Base-by-base conservation (phyloP, 345 rosid species). In the Rhodamnia rubescens region DNA sequence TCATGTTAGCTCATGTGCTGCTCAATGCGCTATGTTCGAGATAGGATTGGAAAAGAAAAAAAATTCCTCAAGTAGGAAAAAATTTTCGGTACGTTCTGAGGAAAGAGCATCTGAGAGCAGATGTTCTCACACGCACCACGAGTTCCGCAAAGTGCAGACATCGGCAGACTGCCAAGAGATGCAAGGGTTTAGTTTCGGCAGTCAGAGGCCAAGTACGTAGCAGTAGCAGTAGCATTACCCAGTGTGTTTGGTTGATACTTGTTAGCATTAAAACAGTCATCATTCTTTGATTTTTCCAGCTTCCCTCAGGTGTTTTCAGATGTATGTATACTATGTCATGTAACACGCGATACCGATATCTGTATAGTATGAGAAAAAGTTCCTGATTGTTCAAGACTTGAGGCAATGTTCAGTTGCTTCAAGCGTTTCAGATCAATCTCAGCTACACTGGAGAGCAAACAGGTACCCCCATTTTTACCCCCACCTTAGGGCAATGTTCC, bases 1-100 rank as follows among this genome's bases (percentile, higher is more conserved):
- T 97, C 81, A 96, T 97, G 99, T 90, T 97, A 75, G 93, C 89
- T 83, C 98, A 97, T 84, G 94, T 97, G n/a, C 89, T 95, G 89
- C 92, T 97, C 59, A 96, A 96, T 81, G 95, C 87, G 44, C 36
- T 96, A 55, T 97, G 99, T 49, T 27, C 13, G 5, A 84, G 85
- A 55, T 86, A 83, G 80, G 81, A 61, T 61, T 29, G 18, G 13
- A 27, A 11, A 13, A 57, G 53, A 20, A 36, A 59, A 47, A 59
- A 47, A 53, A 8, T 16, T 10, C 29, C 21, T 53, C 2, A 11
- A 69, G 24, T 0, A 11, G 78, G 78, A 69, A 32, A 36, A 32
- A 0, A 32, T 18, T 69, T 69, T 69, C 1, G 47, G 24, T 40
- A 32, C 26, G 8, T 36, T 69, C 24, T 36, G 78, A 32, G 47